These are phyloP conservation scores for Coleophoma eucalyptorum DNA, from an alignment of 2,329 filamentous ascomycete species.

Conservation along the genomic window DNA sequence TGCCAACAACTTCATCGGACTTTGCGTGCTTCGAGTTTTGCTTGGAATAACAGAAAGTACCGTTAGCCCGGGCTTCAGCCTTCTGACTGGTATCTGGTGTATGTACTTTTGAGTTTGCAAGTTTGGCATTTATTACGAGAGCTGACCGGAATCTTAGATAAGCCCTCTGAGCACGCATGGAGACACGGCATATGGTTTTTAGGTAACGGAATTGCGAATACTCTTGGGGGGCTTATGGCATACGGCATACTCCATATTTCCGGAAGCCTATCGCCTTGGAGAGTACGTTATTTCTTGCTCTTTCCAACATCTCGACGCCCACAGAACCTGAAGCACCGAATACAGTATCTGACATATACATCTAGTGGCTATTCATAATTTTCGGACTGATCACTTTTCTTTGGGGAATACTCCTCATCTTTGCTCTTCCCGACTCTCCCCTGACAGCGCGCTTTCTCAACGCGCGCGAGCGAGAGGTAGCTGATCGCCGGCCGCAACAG, in stretches of 20 bases:
- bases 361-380: constrained; percentile 26
- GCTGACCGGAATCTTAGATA: constrained; percentile 5
- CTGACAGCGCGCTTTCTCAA: constrained; percentile 46
- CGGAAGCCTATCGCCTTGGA: constrained; percentile 16
- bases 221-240: constrained; percentile 28
- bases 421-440: constrained; percentile 20
- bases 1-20: constrained; percentile 23
- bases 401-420: constrained; percentile 18
- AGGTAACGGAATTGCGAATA: constrained; percentile 29
- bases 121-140: too few relatives aligned
- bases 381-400: constrained; percentile 27
- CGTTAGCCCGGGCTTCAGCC: constrained; percentile 32
- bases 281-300: background rate
- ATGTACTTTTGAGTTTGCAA: too few relatives aligned
- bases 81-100: constrained; percentile 35
- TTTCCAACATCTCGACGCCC: background rate
- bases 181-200: background rate
- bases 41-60: constrained; percentile 28
- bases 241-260: constrained; percentile 28
- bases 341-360: constrained; percentile 25
- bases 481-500: constrained; percentile 18
- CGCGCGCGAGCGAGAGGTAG: constrained; percentile 34
- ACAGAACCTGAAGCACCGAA: constrained; percentile 20
- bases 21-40: constrained; percentile 27
- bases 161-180: constrained; percentile 32